These are phyloP conservation scores for Phragmites australis DNA, from an alignment of 176 grass and related monocot species.

Conservation along the genomic window DNA sequence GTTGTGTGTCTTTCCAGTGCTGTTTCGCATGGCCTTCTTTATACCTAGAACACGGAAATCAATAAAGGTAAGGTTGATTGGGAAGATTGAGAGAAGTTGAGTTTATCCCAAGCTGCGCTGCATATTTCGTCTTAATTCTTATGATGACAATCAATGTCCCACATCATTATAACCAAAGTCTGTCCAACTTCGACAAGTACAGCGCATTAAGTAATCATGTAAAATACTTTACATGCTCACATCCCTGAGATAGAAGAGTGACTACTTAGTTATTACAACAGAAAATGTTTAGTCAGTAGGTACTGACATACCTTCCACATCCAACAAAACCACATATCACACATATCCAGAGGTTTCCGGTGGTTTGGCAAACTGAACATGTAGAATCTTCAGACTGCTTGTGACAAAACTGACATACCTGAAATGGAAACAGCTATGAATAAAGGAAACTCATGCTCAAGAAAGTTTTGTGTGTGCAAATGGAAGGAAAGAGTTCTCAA, in stretches of 20 bases:
- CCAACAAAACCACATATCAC: conserved; percentile 98
- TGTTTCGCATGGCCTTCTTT: conserved; percentile 93
- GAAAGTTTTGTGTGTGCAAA: background rate
- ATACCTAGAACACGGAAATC: conserved; percentile 49
- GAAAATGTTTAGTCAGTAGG: background rate
- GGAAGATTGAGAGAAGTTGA: background rate
- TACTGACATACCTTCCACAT: conserved; percentile 79
- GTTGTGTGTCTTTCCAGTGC: conserved; percentile 94
- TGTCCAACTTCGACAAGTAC: background rate
- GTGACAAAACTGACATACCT: conserved; percentile 95
- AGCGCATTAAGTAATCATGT: background rate
- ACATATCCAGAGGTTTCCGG: conserved; percentile 96
- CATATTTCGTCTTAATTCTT: background rate
- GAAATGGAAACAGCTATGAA: conserved; percentile 35
- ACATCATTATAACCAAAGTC: background rate
- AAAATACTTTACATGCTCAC: background rate
- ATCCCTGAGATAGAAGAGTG: background rate
- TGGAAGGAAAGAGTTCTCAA: background rate
- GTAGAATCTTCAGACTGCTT: conserved; percentile 75
- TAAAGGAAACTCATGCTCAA: conserved; percentile 4
- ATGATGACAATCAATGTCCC: background rate
- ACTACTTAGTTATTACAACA: background rate
- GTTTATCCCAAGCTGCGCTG: background rate
- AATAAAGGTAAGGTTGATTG: background rate
- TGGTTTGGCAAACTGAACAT: conserved; percentile 87